Evolutionary conservation across 1,139 yeast genomes (phyloP).

Genomic region (Yamadazyma blattariae): DNA sequence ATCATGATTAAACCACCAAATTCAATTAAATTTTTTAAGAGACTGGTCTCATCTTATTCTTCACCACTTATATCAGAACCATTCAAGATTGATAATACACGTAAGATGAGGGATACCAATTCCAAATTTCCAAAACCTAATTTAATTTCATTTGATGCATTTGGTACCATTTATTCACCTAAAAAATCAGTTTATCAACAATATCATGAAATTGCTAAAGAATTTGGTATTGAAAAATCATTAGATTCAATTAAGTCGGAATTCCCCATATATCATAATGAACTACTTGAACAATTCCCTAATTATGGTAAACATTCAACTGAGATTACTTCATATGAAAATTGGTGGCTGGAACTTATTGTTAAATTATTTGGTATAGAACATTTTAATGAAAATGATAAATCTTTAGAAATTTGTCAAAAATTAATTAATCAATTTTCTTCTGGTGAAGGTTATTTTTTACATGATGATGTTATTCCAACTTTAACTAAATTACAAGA

Average conservation of each 20-base stretch:
- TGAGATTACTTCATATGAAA: conserved; percentile 24
- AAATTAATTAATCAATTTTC: conserved; percentile 47
- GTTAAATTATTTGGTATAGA: conserved; percentile 36
- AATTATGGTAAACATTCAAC: conserved; percentile 54
- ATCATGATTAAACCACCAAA: too few relatives aligned
- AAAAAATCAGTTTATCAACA: conserved; percentile 50
- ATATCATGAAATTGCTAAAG: conserved; percentile 41
- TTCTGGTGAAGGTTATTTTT: conserved; percentile 48
- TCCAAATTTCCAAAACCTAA: conserved; percentile 40
- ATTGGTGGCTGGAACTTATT: conserved; percentile 63
- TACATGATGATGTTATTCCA: conserved; percentile 54
- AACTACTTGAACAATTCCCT: conserved; percentile 39
- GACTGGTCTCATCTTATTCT: not conserved
- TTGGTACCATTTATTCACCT: conserved; percentile 63
- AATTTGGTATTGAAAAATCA: conserved; percentile 41
- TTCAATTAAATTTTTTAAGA: too few relatives aligned
- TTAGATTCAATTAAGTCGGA: conserved; percentile 22
- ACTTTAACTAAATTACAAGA: conserved; percentile 34
- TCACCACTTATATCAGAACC: conserved; percentile 25
- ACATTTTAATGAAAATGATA: conserved; percentile 16
- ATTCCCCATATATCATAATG: conserved; percentile 28
- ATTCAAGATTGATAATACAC: conserved; percentile 21
- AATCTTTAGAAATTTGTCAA: conserved; percentile 26
- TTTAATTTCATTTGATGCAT: conserved; percentile 63
- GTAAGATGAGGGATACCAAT: conserved; percentile 29